Evolutionary conservation across 176 grass and related monocot genomes (phyloP), one percentile per base, ranked within the genome.

Genomic region (Musa schizocarpa): DNA sequence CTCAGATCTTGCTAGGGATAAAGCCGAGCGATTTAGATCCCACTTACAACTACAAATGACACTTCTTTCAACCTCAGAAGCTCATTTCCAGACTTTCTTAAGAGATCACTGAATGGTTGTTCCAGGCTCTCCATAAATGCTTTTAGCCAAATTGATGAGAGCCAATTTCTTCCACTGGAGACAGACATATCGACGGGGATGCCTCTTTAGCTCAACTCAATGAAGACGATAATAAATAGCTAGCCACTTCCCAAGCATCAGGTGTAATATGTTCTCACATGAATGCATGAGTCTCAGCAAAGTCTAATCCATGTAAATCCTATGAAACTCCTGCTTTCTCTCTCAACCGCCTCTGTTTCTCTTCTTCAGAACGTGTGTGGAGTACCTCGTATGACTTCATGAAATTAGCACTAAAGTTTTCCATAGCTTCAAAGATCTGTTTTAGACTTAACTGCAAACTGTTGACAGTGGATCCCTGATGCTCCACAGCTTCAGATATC

Each of bases 341-440:
- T 81, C 79, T 65, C 50, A 22, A 10, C 8, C 89, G 74, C 48
- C 73, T 80, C 56, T 63, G 79, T 80, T 96, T 93, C 83, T 97
- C 93, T 85, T 97, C 93, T 84, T 90, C 86, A 0, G 71, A 65
- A 12, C 83, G 81, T 19, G 58, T 48, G 54, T 87, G 77, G 24
- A 97, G 86, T 13, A 81, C 88, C 80, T 68, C 87, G 9, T 97
- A 97, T 19, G 79, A 87, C 51, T 88, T 90, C 69, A 56, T 80
- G 22, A 77, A 87, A 62, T 49, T 69, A 52, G 77, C 49, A 4
- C 79, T 86, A 85, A 93, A 93, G 77, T 80, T 88, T 64, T 93
- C 87, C 86, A 97, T 85, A 13, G 89, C 87, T 61, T 93, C 93
- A 78, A 97, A 97, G 65, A 97, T 84, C 77, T 81, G 83, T 65